A percentile compares a stretch with the other conserved stretches of the same genome.
These are phyloP conservation scores for Ilex paraguariensis DNA, from an alignment of 305 asterid species.

Conservation along the genomic window DNA sequence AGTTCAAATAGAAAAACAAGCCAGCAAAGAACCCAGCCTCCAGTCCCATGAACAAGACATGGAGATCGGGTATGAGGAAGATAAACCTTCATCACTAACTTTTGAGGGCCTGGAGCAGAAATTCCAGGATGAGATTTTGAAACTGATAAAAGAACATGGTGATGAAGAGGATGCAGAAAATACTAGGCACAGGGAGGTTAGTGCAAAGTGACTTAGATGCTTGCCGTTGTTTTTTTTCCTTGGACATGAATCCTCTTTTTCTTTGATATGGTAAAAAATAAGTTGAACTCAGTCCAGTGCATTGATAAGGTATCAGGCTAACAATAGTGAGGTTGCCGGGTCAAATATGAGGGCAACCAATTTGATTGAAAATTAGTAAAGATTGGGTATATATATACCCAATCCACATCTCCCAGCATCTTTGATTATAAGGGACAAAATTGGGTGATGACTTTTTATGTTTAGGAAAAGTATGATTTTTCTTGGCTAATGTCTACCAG, in stretches of 20 bases:
- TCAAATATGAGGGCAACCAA: too few relatives aligned
- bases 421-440: too few relatives aligned
- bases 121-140: slow-evolving; percentile 19
- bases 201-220: slow-evolving; percentile 1
- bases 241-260: neutral
- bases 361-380: too few relatives aligned
- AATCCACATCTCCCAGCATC: too few relatives aligned
- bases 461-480: too few relatives aligned
- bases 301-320: too few relatives aligned
- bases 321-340: too few relatives aligned
- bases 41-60: slow-evolving; percentile 21
- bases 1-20: slow-evolving; percentile 7
- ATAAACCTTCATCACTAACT: slow-evolving; percentile 8
- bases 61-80: slow-evolving; percentile 20
- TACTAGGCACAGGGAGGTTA: slow-evolving; percentile 19
- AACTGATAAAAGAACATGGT: slow-evolving; percentile 11
- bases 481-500: too few relatives aligned
- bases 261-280: too few relatives aligned
- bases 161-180: slow-evolving; percentile 22
- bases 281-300: too few relatives aligned
- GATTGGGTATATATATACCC: too few relatives aligned
- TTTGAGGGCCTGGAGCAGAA: slow-evolving; percentile 17
- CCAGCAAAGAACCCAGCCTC: neutral
- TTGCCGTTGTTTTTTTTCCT: neutral
- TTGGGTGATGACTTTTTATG: too few relatives aligned